These are phyloP conservation scores for Achaetomium macrosporum DNA, from an alignment of 2,329 filamentous ascomycete genomes.

Conservation along the genomic window DNA sequence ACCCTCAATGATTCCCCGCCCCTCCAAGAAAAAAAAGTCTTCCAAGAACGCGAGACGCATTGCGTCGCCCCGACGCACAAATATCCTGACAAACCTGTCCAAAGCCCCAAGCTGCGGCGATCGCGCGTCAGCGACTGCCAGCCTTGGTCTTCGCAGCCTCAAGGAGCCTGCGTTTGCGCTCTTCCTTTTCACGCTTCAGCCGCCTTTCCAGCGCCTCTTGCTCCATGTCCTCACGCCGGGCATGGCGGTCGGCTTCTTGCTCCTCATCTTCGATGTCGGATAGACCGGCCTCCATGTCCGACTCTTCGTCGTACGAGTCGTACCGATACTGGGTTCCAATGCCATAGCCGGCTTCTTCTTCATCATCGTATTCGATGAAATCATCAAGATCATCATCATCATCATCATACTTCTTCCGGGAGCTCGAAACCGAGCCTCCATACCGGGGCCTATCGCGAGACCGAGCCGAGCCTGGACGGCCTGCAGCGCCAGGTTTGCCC, in stretches of 20 bases:
- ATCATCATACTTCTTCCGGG: slow-evolving; percentile 47
- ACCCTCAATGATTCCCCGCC: neutral
- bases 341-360: slow-evolving; percentile 44
- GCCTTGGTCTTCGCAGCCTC: slow-evolving; percentile 15
- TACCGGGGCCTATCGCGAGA: slow-evolving; percentile 23
- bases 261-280: slow-evolving; percentile 72
- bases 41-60: neutral
- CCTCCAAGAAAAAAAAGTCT: slow-evolving; percentile 1
- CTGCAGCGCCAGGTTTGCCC: slow-evolving; percentile 25
- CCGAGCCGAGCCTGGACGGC: slow-evolving; percentile 9
- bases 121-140: slow-evolving; percentile 11
- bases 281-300: slow-evolving; percentile 72
- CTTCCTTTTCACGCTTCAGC: slow-evolving; percentile 58
- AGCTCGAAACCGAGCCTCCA: slow-evolving; percentile 30
- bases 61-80: neutral
- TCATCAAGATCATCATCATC: slow-evolving; percentile 57
- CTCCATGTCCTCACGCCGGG: slow-evolving; percentile 61
- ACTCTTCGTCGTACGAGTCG: slow-evolving; percentile 59
- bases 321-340: slow-evolving; percentile 36
- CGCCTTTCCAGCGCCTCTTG: slow-evolving; percentile 57
- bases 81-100: neutral
- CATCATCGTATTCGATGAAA: slow-evolving; percentile 54
- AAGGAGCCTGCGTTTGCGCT: slow-evolving; percentile 36
- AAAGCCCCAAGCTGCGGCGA: neutral
- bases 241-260: slow-evolving; percentile 52